phyloP scores from a whole-genome alignment of 2,329 filamentous ascomycete genomes.

The Fusarium nodosum region DNA sequence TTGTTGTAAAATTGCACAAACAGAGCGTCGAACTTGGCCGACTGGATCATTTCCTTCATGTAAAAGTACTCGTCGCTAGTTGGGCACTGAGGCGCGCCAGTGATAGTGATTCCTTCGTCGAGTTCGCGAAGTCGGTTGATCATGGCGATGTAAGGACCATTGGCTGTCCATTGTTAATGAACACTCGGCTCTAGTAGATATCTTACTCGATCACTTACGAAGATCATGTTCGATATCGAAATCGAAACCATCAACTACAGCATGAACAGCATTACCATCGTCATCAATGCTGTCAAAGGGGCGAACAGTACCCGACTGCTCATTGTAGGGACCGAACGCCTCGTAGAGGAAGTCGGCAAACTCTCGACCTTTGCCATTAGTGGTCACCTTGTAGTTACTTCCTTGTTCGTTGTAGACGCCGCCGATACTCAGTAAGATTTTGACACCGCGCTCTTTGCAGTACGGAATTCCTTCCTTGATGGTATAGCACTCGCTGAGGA shows the following conservation, averaged over 20 bases:
- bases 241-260: constrained; percentile 59
- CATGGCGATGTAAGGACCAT: constrained; percentile 57
- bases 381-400: constrained; percentile 55
- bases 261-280: constrained; percentile 44
- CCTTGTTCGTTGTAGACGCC: constrained; percentile 48
- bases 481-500: constrained; percentile 54
- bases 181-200: neutral
- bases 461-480: constrained; percentile 58
- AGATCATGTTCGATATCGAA: constrained; percentile 57
- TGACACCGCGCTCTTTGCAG: constrained; percentile 59
- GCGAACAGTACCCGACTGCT: constrained; percentile 53
- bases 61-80: constrained; percentile 48
- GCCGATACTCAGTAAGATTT: constrained; percentile 60
- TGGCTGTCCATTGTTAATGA: constrained; percentile 44
- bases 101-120: constrained; percentile 55
- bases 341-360: constrained; percentile 58
- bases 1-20: constrained; percentile 67
- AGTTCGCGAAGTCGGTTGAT: constrained; percentile 54
- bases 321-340: constrained; percentile 56
- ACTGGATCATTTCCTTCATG: constrained; percentile 57
- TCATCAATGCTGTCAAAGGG: constrained; percentile 54
- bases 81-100: constrained; percentile 62
- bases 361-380: constrained; percentile 50
- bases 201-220: constrained; percentile 45
- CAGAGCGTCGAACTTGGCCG: constrained; percentile 58